Percentiles rank a stretch among this genome's conserved stretches.
These are phyloP conservation scores for Arthroderma sp. DNA, from an alignment of 2,329 filamentous ascomycete genomes.

Conservation along the genomic window DNA sequence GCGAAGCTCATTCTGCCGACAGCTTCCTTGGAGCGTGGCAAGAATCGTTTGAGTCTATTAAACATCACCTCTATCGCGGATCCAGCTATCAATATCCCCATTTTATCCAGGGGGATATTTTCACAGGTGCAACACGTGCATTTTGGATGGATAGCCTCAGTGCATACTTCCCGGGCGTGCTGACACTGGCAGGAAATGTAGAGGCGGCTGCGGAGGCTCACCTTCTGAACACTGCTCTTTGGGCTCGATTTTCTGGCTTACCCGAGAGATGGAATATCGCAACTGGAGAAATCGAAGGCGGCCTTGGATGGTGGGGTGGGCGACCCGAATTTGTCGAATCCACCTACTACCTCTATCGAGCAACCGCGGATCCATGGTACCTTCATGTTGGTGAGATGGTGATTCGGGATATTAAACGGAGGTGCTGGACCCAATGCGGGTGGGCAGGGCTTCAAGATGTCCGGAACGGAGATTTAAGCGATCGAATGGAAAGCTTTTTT, in stretches of 20 bases:
- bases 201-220: conserved; percentile 86
- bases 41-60: conserved; percentile 73
- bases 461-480: conserved; percentile 67
- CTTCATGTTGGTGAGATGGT: conserved; percentile 94
- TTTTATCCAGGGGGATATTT: conserved; percentile 79
- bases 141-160: conserved; percentile 95
- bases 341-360: conserved; percentile 88
- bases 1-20: conserved; percentile 57
- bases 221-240: conserved; percentile 79
- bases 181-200: conserved; percentile 74
- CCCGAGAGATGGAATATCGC: conserved; percentile 88
- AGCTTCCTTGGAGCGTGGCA: conserved; percentile 75
- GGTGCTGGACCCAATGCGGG: conserved; percentile 82
- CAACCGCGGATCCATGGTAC: conserved; percentile 92
- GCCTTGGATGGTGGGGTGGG: conserved; percentile 87
- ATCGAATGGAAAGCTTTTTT: conserved; percentile 99
- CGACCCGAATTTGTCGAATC: conserved; percentile 95
- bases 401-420: conserved; percentile 68
- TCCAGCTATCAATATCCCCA: conserved; percentile 68
- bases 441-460: conserved; percentile 86
- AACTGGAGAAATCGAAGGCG: conserved; percentile 70
- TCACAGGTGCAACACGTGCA: conserved; percentile 74
- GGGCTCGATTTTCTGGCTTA: conserved; percentile 86
- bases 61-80: conserved; percentile 76
- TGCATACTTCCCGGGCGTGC: conserved; percentile 83